Evolutionary conservation across 768 basidiomycete species (phyloP), one percentile per base, ranked within the genome.

Genomic region (Lactarius quietus): DNA sequence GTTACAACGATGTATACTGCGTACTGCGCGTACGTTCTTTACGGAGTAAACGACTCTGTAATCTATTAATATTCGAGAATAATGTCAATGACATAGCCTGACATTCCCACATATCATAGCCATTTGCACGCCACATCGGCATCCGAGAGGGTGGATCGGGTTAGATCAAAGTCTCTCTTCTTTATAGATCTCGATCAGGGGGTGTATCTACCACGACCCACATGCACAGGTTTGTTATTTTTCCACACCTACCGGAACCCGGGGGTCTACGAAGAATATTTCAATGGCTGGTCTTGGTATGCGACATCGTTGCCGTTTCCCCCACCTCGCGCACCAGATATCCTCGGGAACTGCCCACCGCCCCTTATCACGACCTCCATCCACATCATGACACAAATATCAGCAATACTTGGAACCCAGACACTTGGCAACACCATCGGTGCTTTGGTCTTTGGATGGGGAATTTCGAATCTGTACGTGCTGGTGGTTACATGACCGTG

Each of bases 381-480:
- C 39, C 3, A 14, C 36, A 57, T 57, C 26, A 64, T 68, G 68
- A 31, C 23, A 20, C 28, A 6, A 33, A 35, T 15, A 31, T 2
- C 12, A 14, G 0, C 23, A 23, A 12, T 12, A 23, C 2, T 4
- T 1, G 62, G 48, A 29, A 20, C 1, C 20, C 52, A 60, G 2
- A 59, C 55, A 33, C n/a, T 69, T 8, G 55, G 35, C 51, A 69
- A 69, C 54, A 69, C 69, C 1, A 65, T 69, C 5, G 69, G 69
- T 23, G 69, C 69, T 28, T 18, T 62, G 45, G 18, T 62, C 28
- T 2, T 69, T 29, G 69, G 69, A 45, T 69, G 69, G 69, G 69
- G 69, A 9, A 4, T 57, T 6, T 69, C 69, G 10, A 26, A 17
- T 33, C 59, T 69, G 68, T 69, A 43, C 18, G 68, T 69, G 48